Evolutionary conservation across 495 filamentous ascomycete species (phyloP), one percentile per base, ranked within the genome.

Genomic region (Lophiostoma macrostomum): DNA sequence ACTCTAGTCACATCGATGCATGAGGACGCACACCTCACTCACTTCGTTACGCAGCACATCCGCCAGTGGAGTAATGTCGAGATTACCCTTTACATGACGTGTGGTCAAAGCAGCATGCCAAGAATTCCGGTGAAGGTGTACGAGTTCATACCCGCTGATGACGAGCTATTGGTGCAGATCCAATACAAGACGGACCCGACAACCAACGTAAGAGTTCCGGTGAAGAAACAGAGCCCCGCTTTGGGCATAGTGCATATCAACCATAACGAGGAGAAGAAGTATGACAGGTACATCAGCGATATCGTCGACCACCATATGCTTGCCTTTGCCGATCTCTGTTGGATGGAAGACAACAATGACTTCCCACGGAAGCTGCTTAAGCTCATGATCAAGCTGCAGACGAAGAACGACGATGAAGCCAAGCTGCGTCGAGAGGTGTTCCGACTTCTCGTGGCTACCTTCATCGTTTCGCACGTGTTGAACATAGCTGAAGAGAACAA

Each of bases 381-480:
- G 19, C 55, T 67, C 12, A 65, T 72, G 61, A 61, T 55, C 24
- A 48, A 51, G 7, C 50, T 72, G 19, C 49, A 51, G 18, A 58
- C 58, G 2, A 58, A 55, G 23, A 42, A 20, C 24, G 62, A 65
- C 8, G 46, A 63, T 5, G 66, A 68, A 24, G 41, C 40, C n/a
- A 57, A 60, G 18, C 57, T 71, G 38, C 59, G 70, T 28, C 44
- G 47, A n/a, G 53, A 64, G 30, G 55, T 70, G 22, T 47, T 67
- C 45, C 67, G 68, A 27, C 66, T 72, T 42, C 59, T 68, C 22
- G 44, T 69, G 22, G 45, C 63, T 34, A 72, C 69, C 29, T 72
- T 64, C 55, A 69, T 70, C 38, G 69, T 72, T 66, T 65, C 61
- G 37, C 69, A 67, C 55, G 65, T 66, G 38, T 27, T 72, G 25